A percentile compares a stretch with the other conserved stretches of the same genome.
Conservation (phyloP, 148 eudicot genomes). For the Rhododendron molle region DNA sequence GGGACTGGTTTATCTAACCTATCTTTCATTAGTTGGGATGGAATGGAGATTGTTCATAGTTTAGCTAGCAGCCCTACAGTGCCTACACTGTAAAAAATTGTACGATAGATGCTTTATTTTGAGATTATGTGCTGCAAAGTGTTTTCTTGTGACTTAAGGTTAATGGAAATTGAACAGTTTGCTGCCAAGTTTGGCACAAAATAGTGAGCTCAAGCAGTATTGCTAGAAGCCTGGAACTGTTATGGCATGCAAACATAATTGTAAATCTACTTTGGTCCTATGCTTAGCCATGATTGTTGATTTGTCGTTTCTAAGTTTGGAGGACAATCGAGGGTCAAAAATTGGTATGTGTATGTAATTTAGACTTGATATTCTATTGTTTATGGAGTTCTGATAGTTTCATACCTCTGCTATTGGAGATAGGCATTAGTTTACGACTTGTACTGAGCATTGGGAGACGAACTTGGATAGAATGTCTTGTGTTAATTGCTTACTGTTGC, state of each 20-base stretch:
- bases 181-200: neutral
- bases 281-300: neutral
- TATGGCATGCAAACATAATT: neutral
- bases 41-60: neutral
- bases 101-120: neutral
- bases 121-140: neutral
- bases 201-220: neutral
- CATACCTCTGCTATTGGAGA: neutral
- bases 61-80: neutral
- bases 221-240: neutral
- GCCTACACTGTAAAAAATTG: neutral
- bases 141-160: neutral
- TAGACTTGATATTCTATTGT: neutral
- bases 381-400: neutral
- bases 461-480: neutral
- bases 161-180: neutral
- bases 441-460: neutral
- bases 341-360: neutral
- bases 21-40: neutral
- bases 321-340: neutral
- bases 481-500: conserved; percentile 1
- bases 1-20: neutral
- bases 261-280: neutral
- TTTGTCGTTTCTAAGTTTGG: neutral
- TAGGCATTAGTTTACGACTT: neutral